These are phyloP conservation scores for Adansonia rubrostipa DNA, from an alignment of 441 rosid genomes.

Conservation along the genomic window DNA sequence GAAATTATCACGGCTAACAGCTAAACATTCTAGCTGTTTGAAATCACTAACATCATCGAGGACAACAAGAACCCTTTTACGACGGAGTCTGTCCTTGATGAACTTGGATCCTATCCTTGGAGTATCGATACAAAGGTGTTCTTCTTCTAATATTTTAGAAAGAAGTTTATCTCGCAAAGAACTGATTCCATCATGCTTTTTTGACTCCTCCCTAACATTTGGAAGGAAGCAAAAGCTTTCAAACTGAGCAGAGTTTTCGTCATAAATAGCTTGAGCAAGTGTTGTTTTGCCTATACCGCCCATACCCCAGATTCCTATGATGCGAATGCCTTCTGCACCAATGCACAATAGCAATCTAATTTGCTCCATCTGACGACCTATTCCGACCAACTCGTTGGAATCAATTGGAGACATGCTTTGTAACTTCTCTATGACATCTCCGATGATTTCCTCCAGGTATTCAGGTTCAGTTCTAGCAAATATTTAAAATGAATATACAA, in stretches of 20 bases:
- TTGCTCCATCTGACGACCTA: slow-evolving; percentile 22
- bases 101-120: slow-evolving; percentile 27
- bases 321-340: slow-evolving; percentile 26
- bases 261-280: slow-evolving; percentile 34
- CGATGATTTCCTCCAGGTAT: slow-evolving; percentile 33
- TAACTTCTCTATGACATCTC: slow-evolving; percentile 25
- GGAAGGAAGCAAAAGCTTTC: slow-evolving; percentile 36
- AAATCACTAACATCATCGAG: slow-evolving; percentile 40
- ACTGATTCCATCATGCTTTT: slow-evolving; percentile 11
- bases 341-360: slow-evolving; percentile 29
- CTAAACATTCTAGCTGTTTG: slow-evolving; percentile 32
- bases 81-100: slow-evolving; percentile 27
- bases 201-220: slow-evolving; percentile 24
- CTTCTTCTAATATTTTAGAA: slow-evolving; percentile 24
- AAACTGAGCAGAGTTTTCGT: slow-evolving; percentile 29
- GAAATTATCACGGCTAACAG: slow-evolving; percentile 25
- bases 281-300: slow-evolving; percentile 18
- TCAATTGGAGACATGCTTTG: not conserved
- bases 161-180: slow-evolving; percentile 37
- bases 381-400: slow-evolving; percentile 26
- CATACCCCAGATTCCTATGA: slow-evolving; percentile 41
- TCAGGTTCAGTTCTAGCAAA: slow-evolving; percentile 32
- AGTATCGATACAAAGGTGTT: slow-evolving; percentile 26
- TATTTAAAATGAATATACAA: not conserved
- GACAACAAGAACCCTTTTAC: slow-evolving; percentile 31